A percentile compares a stretch with the other conserved stretches of the same genome.
Conservation (phyloP, 2,329 filamentous ascomycete species). For the Ascocoryne sarcoides region DNA sequence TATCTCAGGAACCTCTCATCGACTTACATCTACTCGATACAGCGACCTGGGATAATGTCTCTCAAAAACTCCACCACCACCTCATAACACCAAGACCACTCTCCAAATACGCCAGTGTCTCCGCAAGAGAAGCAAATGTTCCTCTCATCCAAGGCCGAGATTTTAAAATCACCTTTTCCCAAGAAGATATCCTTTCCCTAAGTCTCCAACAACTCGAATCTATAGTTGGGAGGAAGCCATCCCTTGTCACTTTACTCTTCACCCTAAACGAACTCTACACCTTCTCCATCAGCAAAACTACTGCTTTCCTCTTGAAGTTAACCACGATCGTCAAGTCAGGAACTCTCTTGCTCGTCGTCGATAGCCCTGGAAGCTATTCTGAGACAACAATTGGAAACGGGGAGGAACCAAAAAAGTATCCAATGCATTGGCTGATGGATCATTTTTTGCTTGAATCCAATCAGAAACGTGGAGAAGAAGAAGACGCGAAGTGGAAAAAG, state of each 20-base stretch:
- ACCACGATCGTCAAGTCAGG: conserved; percentile 48
- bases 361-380: conserved; percentile 90
- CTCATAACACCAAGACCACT: conserved; percentile 44
- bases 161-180: conserved; percentile 36
- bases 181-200: conserved; percentile 42
- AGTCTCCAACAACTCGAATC: conserved; percentile 27
- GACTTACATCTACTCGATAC: conserved; percentile 66
- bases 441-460: conserved; percentile 56
- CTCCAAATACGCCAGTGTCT: conserved; percentile 44
- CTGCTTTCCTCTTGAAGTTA: conserved; percentile 62
- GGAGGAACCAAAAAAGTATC: conserved; percentile 58
- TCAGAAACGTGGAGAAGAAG: conserved; percentile 29
- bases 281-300: conserved; percentile 61
- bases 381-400: conserved; percentile 66
- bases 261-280: conserved; percentile 94
- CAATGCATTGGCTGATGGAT: conserved; percentile 89
- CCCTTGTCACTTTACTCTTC: conserved; percentile 78
- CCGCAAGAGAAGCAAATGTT: conserved; percentile 36
- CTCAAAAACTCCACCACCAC: conserved; percentile 46
- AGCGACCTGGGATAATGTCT: conserved; percentile 64
- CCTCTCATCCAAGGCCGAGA: conserved; percentile 35
- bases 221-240: conserved; percentile 28
- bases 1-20: conserved; percentile 1
- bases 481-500: conserved; percentile 56
- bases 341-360: conserved; percentile 72